Base-by-base conservation (phyloP, 331 rosid genomes). In the Malus hybrid region DNA sequence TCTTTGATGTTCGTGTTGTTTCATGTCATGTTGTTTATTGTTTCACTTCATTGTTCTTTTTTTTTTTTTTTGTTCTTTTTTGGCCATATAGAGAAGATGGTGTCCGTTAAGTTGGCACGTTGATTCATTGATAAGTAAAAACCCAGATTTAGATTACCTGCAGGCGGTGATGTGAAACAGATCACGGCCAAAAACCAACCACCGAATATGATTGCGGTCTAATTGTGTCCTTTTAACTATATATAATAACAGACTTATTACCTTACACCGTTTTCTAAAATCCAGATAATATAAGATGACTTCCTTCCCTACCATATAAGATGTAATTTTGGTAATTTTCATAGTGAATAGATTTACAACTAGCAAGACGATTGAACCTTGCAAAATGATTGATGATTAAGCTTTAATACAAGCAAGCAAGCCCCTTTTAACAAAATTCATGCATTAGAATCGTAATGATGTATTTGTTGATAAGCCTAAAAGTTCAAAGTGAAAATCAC, bases 151-250 rank as follows among this genome's bases (percentile, higher is more conserved):
- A 89, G 96, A 87, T 87, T 91, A 91, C 82, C 87, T 87, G 93
- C 97, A 89, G 96, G 96, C 64, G 97, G 97, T 86, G 98, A 93
- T 86, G 92, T 89, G 93, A 93, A 93, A 96, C 93, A 91, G 90
- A 91, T 89, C 80, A 24, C 84, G 50, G 76, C 71, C 81, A 91
- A 91, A 87, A 88, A 89, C 76, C 75, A 74, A 62, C 86, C 88
- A 67, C 78, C 93, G 75, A 89, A 93, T 88, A 46, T 93, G 80
- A 93, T 91, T 89, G 96, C 88, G 97, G 97, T 93, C 89, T 90
- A 80, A 77, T 83, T 82, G 89, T 85, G 89, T 81, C 65, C 85
- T 78, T 83, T 74, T 71, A 82, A 81, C 76, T 70, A 61, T 77
- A 70, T 73, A 67, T 70, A 69, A 29, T 64, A 29, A 64, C 80